Conservation (phyloP, 2,329 filamentous ascomycete species). For the Simplicillium sp. region DNA sequence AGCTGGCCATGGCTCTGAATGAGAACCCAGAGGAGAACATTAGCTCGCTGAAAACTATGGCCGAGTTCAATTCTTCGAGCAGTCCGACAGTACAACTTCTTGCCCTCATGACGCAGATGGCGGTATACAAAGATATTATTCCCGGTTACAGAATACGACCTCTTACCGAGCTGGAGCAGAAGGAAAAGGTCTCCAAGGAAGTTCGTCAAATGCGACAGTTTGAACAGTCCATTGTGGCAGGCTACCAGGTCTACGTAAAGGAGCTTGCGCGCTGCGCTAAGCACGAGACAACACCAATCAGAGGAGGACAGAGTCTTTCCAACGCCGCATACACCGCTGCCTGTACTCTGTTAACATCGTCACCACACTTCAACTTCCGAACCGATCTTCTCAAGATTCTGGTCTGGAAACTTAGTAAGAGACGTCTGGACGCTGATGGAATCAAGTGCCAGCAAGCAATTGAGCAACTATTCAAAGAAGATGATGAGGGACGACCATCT, state of each 20-base stretch:
- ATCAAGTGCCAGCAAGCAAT: constrained; percentile 68
- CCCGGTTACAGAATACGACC: constrained; percentile 92
- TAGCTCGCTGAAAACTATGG: constrained; percentile 67
- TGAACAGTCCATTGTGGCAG: constrained; percentile 76
- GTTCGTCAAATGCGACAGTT: constrained; percentile 74
- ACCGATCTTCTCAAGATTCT: constrained; percentile 80
- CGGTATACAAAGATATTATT: constrained; percentile 92
- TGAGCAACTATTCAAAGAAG: constrained; percentile 72
- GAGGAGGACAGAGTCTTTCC: constrained; percentile 43
- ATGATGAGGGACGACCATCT: constrained; percentile 83
- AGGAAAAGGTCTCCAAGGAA: constrained; percentile 83
- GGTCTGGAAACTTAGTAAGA: constrained; percentile 69
- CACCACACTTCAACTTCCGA: constrained; percentile 97
- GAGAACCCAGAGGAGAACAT: constrained; percentile 90
- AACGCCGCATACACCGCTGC: constrained; percentile 78
- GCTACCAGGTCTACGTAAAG: constrained; percentile 79
- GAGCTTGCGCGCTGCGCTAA: constrained; percentile 62
- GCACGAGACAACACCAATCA: constrained; percentile 29
- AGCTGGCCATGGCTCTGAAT: constrained; percentile 70
- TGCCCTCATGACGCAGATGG: constrained; percentile 74
- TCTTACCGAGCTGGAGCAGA: constrained; percentile 61
- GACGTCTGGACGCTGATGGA: constrained; percentile 64
- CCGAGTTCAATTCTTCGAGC: constrained; percentile 59
- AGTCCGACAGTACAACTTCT: constrained; percentile 75
- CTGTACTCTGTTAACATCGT: constrained; percentile 68